Conservation (phyloP, 305 asterid species). For the Solanum hybrid region DNA sequence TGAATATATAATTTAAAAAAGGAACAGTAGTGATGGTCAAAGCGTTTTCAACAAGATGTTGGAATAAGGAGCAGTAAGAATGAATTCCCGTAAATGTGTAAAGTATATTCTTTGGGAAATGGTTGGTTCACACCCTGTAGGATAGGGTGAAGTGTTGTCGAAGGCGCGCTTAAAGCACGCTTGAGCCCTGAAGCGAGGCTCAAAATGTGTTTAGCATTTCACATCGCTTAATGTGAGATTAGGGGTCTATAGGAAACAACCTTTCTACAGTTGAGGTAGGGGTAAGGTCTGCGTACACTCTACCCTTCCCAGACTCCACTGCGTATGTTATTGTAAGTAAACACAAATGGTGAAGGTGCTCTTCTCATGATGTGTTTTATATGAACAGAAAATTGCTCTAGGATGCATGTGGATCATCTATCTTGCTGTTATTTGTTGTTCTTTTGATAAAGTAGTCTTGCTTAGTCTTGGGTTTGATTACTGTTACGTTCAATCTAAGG, state of each 20-base stretch:
- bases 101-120: not conserved
- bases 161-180: not conserved
- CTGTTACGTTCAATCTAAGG: not conserved
- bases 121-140: not conserved
- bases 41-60: not conserved
- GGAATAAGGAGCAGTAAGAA: not conserved
- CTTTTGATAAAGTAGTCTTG: not conserved
- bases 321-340: not conserved
- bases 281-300: not conserved
- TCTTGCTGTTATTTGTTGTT: not conserved
- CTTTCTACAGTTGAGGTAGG: not conserved
- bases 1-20: not conserved
- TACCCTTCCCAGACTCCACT: not conserved
- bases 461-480: not conserved
- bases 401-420: not conserved
- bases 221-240: not conserved
- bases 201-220: not conserved
- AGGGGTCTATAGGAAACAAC: not conserved
- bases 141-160: not conserved
- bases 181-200: not conserved
- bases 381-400: not conserved
- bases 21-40: not conserved
- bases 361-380: not conserved
- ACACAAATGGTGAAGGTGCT: not conserved
- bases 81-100: not conserved